Evolutionary conservation across 441 rosid genomes (phyloP), one percentile per base, ranked within the genome.

Genomic region (Gossypium gossypioides): DNA sequence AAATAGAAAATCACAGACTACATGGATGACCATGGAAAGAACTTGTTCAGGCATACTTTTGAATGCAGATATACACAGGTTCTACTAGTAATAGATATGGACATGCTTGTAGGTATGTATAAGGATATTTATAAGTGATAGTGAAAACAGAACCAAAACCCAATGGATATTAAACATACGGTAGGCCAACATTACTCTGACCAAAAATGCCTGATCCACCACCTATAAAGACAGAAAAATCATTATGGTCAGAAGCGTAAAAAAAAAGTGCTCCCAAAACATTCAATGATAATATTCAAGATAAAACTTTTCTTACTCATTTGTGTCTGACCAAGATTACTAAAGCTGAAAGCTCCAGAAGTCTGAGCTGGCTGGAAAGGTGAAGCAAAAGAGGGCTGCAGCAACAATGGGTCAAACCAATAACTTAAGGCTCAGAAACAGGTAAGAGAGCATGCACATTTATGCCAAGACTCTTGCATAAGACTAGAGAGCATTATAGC

Each of bases 361-460:
- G 86, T 51, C 79, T 88, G 97, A 71, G 91, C 67, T 55, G 78
- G 75, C 81, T 88, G 99, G 72, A 80, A 86, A 42, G 86, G 81
- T 54, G 84, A 37, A 52, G 86, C 66, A 58, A 77, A 84, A 69
- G 85, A 66, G 68, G 88, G 83, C 96, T 87, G 74, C 79, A 80
- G 19, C 76, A 62, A 71, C 59, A 77, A 50, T 50, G 13, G 50
- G 10, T 29, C 16, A 79, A 37, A 24, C 61, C 63, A 29, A 48
- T 27, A 77, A 75, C 24, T 66, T 6, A 56, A 44, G 48, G 66
- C 42, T 29, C 75, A 56, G 64, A 32, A 27, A 42, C 54, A 69
- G 60, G 40, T 18, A 15, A 68, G 16, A 46, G 21, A 69, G 18
- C 52, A 66, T 8, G 4, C 24, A 37, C 32, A 22, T 32, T 54